Percentiles rank a stretch among this genome's conserved stretches.
These are phyloP conservation scores for Pulveroboletus sp. DNA, from an alignment of 768 basidiomycete species.

Conservation along the genomic window DNA sequence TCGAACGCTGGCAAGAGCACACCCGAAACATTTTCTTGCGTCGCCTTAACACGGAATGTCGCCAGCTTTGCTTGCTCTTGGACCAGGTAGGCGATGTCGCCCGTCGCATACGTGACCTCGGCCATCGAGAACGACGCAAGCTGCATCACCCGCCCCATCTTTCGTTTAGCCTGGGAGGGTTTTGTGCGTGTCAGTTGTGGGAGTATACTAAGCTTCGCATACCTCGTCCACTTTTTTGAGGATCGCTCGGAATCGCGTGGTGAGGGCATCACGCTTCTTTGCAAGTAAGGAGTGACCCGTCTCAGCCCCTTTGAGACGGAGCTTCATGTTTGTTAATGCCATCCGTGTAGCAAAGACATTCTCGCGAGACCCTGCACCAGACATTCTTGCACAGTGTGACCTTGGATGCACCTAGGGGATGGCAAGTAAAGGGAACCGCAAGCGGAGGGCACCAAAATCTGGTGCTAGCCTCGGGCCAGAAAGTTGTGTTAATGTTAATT, in stretches of 20 bases:
- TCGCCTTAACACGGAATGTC: slow-evolving; percentile 88
- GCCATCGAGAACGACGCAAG: slow-evolving; percentile 98
- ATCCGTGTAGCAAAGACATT: slow-evolving; percentile 96
- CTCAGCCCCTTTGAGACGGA: slow-evolving; percentile 85
- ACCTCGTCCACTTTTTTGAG: slow-evolving; percentile 98
- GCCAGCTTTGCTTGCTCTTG: slow-evolving; percentile 93
- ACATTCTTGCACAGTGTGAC: slow-evolving; percentile 50
- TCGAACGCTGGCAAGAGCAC: slow-evolving; percentile 96
- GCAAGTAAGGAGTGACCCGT: slow-evolving; percentile 93
- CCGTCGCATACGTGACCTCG: slow-evolving; percentile 96
- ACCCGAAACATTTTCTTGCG: slow-evolving; percentile 97
- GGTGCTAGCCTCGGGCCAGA: not conserved
- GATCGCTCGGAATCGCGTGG: slow-evolving; percentile 90
- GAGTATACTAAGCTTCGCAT: slow-evolving; percentile 19
- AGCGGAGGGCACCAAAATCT: not conserved
- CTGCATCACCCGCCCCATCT: slow-evolving; percentile 99
- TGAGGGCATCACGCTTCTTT: slow-evolving; percentile 97
- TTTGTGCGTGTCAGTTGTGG: slow-evolving; percentile 15
- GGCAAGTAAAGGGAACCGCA: no score
- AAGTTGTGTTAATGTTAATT: not conserved
- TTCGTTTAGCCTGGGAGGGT: slow-evolving; percentile 79
- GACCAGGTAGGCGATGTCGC: slow-evolving; percentile 96
- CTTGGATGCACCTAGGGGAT: not conserved
- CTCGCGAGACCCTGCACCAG: slow-evolving; percentile 80
- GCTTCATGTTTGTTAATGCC: slow-evolving; percentile 91